Base-by-base conservation (phyloP, 2,329 filamentous ascomycete genomes). In the Aureobasidium sp. region DNA sequence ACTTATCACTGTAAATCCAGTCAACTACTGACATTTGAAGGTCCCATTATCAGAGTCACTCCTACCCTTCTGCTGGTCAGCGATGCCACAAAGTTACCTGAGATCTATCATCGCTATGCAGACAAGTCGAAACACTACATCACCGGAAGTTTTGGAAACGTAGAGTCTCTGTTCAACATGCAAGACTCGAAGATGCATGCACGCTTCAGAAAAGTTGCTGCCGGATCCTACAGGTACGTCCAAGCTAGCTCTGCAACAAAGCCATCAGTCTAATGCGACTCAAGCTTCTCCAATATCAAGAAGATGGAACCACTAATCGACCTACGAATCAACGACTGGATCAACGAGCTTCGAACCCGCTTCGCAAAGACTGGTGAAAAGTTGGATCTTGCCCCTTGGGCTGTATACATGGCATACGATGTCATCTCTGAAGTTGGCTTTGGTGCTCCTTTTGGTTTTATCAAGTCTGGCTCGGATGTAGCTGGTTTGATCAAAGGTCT, bases 41-140 rank as follows among this genome's bases (percentile, higher is more conserved):
- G 80, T 21, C 80, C 79, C 0, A 77, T 83, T 16, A 73, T 84
- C 44, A 77, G 81, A 25, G 76, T 83, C 62, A 79, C 78, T 5
- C 81, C 80, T 0, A 81, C 79, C 0, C 73, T 83, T 66, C 75
- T 84, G 25, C 72, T 83, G 5, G 78, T 83, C 61, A 78, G 71
- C 67, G 80, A 82, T 66, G 77, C 83, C 0, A 79, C 75, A 1
- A 79, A 81, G 67, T 74, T 86, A 2, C 83, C 83, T 0, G 75
- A 78, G 15, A 79, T 86, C 30, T 86, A 85, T 71, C 75, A 77
- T 58, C 78, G 81, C 27, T 74, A 80, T 64, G 81, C 79, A 5
- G 76, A 83, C 70, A 86, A 86, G 67, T 81, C 80, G 1, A 76
- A 81, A 53, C 79, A 83, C 69, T 86, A 85, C 67, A 81, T 84